Base-by-base conservation (phyloP, 768 basidiomycete species). In the Porphyrellus cyaneotinctus region DNA sequence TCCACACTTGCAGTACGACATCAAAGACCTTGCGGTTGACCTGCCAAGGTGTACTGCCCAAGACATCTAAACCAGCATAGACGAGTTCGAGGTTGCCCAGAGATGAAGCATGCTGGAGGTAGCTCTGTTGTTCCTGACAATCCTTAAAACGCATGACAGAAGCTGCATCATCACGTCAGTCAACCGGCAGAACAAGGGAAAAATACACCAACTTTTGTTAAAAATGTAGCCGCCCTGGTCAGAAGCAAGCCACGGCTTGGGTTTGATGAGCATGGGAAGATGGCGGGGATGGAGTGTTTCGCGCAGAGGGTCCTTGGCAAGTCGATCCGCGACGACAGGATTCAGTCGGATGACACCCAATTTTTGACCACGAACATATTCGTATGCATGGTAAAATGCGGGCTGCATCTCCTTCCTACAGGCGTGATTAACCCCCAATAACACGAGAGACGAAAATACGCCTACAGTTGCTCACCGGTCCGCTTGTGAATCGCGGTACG, bases 131-230 rank as follows among this genome's bases (percentile, higher is more conserved):
- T 68, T 97, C 95, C 18, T 82, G 67, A 9, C 83, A 87, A 28
- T 97, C 91, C 68, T 95, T 95, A 74, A 87, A 94, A 10, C 95
- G 90, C 94, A 98, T 97, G 35, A 83, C 87, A 28, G 71, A 67
- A 20, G 79, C 89, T 87, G 48, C 3, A 53, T 28, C 24, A 32
- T 20, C 28, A 43, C 26, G 17, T 54, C 37, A 65, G 54, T 17
- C 2, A 20, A 14, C 20, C 15, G 23, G 33, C 12, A 36, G 17
- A 12, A 49, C 26, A 11, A 49, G 7, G 26, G 9, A 9, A 28
- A 13, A 41, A 8, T 6, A 39, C 6, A 71, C 84, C 46, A 62
- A 91, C 90, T 81, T 57, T 77, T 80, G 64, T 85, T 91, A 59
- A 84, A 82, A 22, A 95, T 70, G 65, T 97, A 97, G 1, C 87